These are phyloP conservation scores for Saccharomycopsis schoenii DNA, from an alignment of 805 yeast genomes.

Conservation along the genomic window DNA sequence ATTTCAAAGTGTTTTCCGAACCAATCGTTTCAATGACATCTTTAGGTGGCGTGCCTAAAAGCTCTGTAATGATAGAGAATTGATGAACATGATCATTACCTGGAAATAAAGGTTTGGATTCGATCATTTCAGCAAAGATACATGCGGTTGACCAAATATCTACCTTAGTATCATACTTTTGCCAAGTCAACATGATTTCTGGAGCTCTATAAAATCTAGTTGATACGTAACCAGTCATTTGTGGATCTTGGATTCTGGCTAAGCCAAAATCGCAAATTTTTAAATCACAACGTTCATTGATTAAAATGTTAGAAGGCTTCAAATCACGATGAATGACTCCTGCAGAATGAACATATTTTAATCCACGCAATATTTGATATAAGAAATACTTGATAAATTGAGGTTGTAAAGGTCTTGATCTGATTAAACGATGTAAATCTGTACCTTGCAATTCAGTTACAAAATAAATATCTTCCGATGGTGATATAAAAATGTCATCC, in stretches of 20 bases:
- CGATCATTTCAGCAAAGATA: conserved; percentile 94
- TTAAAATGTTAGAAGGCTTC: conserved; percentile 75
- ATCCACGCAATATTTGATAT: conserved; percentile 85
- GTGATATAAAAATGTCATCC: conserved; percentile 89
- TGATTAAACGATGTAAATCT: conserved; percentile 82
- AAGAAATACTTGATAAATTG: conserved; percentile 95
- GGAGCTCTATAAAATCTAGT: conserved; percentile 97
- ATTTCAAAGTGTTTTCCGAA: conserved; percentile 87
- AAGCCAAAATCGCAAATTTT: conserved; percentile 91
- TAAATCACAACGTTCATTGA: conserved; percentile 84
- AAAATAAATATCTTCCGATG: conserved; percentile 89
- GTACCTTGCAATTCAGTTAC: conserved; percentile 97
- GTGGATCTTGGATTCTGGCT: conserved; percentile 96
- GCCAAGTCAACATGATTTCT: conserved; percentile 98
- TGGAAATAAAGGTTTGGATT: conserved; percentile 93
- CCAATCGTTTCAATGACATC: conserved; percentile 96
- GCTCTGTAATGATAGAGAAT: conserved; percentile 91
- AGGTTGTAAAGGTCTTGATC: conserved; percentile 88
- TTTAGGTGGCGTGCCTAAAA: conserved; percentile 91
- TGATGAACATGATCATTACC: conserved; percentile 98
- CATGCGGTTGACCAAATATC: conserved; percentile 99
- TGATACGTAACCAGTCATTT: conserved; percentile 97
- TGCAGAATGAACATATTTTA: conserved; percentile 84
- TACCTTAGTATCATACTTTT: conserved; percentile 90
- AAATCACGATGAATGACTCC: conserved; percentile 87